Evolutionary conservation across 1,284 basidiomycete species (phyloP), one percentile per base, ranked within the genome.

Genomic region (Fistulinella cinereoalba): DNA sequence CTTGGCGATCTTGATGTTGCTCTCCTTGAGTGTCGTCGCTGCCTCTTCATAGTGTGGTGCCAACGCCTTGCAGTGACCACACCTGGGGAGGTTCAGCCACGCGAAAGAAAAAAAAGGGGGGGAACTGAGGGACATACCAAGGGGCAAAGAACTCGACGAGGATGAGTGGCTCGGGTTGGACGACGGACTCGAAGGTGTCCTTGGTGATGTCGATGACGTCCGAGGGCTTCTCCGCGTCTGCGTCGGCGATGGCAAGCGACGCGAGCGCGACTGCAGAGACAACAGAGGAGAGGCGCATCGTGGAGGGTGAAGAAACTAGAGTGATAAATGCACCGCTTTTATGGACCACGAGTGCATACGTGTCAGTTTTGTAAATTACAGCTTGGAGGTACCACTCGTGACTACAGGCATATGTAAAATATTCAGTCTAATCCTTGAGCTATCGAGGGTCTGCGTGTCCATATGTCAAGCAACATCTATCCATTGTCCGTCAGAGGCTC

Each of bases 81-180:
- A 91, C 86, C 87, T 88, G 47, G 25, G 6, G n/a, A 4, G 18
- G 18, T 34, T 25, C 28, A 18, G 12, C 21, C 50, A 21, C 36
- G 37, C 18, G 6, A 38, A 16, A 9, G 41, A 8, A 24, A 44
- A 6, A 13, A 10, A 32, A 43, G 24, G 11, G 43, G 1, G 11
- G 16, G 1, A 6, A 19, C 22, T 33, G 48, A 47, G 28, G 27
- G 28, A 65, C 69, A 24, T 66, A 91, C 90, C 90, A 93, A 49
- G 92, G 92, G 29, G 92, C 92, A 67, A 89, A 96, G 83, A 95
- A 97, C 77, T 99, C 96, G 58, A 98, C 90, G 38, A 99, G 80
- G 56, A 95, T 85, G 53, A 98, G 74, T 33, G 85, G 67, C 63
- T 92, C 88, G 10, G 76, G 70, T 54, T 79, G 73, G 53, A 96